A percentile compares a stretch with the other conserved stretches of the same genome.
Evolutionary conservation across 2,329 filamentous ascomycete species (phyloP).

Genomic region (Immersiporthe knoxdaviesiana): DNA sequence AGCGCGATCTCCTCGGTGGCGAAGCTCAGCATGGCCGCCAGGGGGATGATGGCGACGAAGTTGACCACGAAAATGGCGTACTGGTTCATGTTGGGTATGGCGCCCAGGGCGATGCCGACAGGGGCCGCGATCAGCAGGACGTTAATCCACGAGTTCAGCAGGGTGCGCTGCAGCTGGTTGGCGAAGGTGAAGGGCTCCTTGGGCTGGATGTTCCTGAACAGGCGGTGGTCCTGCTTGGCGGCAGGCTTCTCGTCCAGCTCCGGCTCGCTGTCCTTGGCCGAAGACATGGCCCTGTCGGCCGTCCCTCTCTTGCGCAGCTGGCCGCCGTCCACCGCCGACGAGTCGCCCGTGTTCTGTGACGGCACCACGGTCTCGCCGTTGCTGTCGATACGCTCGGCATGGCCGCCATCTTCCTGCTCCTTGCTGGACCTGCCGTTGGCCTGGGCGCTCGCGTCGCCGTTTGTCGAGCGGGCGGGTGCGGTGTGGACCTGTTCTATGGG

Average conservation of each 20-base stretch:
- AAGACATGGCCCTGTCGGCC: constrained; percentile 33
- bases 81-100: constrained; percentile 56
- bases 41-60: constrained; percentile 88
- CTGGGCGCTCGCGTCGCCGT: background rate
- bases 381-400: constrained; percentile 33
- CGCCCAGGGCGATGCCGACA: constrained; percentile 76
- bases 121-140: constrained; percentile 78
- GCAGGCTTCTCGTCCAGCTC: constrained; percentile 36
- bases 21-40: constrained; percentile 84
- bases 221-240: constrained; percentile 43
- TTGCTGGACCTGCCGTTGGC: constrained; percentile 12
- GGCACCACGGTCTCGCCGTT: constrained; percentile 32
- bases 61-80: constrained; percentile 82
- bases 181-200: constrained; percentile 60
- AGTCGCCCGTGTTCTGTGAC: constrained; percentile 16
- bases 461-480: constrained; percentile 31
- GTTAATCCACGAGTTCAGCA: constrained; percentile 88
- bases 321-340: constrained; percentile 16
- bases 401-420: constrained; percentile 34
- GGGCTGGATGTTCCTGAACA: constrained; percentile 53
- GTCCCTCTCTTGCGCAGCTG: constrained; percentile 30
- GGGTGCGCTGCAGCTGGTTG: constrained; percentile 72
- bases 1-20: constrained; percentile 89
- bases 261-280: constrained; percentile 28
- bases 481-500: constrained; percentile 42